phyloP scores from a whole-genome alignment of 208 protist species.

The Trypanosoma mega region DNA sequence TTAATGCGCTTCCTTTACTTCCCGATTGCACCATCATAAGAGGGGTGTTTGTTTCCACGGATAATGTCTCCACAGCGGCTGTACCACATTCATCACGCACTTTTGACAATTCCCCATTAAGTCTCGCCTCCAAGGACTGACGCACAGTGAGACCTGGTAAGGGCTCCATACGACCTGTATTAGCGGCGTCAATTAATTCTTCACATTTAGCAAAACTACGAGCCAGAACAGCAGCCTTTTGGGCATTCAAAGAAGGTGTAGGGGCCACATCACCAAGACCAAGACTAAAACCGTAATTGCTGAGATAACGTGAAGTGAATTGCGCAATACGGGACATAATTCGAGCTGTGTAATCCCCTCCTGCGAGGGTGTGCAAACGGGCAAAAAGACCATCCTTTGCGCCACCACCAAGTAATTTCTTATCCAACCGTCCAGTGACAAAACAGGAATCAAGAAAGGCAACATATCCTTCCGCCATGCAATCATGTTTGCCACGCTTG shows the following conservation, averaged over 20 bases:
- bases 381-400: conserved; percentile 97
- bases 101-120: conserved; percentile 96
- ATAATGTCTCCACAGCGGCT: conserved; percentile 95
- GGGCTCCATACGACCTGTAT: conserved; percentile 89
- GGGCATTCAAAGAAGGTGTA: conserved; percentile 69
- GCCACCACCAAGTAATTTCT: conserved; percentile 94
- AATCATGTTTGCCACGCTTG: conserved; percentile 57
- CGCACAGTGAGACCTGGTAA: conserved; percentile 94
- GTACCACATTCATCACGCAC: conserved; percentile 97
- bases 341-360: conserved; percentile 79
- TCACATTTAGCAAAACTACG: conserved; percentile 93
- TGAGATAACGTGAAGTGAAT: conserved; percentile 92
- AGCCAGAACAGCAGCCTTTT: conserved; percentile 93
- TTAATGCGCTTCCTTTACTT: conserved; percentile 98
- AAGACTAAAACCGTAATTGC: conserved; percentile 99
- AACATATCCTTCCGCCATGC: conserved; percentile 93
- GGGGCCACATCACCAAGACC: conserved; percentile 98
- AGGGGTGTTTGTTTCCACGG: conserved; percentile 93
- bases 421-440: conserved; percentile 97
- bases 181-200: conserved; percentile 92
- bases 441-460: conserved; percentile 92
- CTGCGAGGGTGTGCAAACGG: conserved; percentile 89
- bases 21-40: conserved; percentile 99
- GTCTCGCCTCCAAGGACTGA: conserved; percentile 93
- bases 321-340: conserved; percentile 96